Conservation (phyloP, 352 stramenopile species). For the Nothophytophthora sp. region DNA sequence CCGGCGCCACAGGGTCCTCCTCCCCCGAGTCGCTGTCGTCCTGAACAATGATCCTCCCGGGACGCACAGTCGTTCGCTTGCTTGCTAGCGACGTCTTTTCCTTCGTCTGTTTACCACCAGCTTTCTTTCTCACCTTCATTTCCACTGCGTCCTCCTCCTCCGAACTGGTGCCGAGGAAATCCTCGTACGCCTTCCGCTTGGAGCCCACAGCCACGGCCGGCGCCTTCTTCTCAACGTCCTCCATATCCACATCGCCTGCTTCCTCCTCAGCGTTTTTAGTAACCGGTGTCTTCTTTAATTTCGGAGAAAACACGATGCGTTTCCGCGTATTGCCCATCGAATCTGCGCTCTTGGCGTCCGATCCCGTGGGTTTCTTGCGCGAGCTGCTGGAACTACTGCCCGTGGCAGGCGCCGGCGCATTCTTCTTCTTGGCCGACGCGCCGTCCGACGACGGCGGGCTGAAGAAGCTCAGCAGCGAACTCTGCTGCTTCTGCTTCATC, state of each 20-base stretch:
- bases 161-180: slow-evolving; percentile 71
- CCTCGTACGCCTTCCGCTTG: slow-evolving; percentile 71
- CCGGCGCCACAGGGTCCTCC: slow-evolving; percentile 27
- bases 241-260: slow-evolving; percentile 17
- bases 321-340: slow-evolving; percentile 39
- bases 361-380: slow-evolving; percentile 5
- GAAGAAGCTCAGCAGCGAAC: slow-evolving; percentile 87
- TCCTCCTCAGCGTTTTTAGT: slow-evolving; percentile 4
- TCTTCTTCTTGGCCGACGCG: slow-evolving; percentile 37
- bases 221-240: slow-evolving; percentile 3
- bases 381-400: slow-evolving; percentile 10
- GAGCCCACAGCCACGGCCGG: background rate
- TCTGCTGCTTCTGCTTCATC: slow-evolving; percentile 57
- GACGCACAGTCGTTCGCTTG: slow-evolving; percentile 27
- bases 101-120: no score
- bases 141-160: slow-evolving; percentile 47
- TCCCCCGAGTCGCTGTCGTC: slow-evolving; percentile 82
- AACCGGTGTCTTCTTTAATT: slow-evolving; percentile 22
- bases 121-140: slow-evolving; percentile 14
- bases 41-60: slow-evolving; percentile 68
- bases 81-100: slow-evolving; percentile 28
- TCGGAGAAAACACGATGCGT: slow-evolving; percentile 78
- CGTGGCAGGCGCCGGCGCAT: background rate
- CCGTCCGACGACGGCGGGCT: slow-evolving; percentile 52
- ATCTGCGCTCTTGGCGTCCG: slow-evolving; percentile 11